Evolutionary conservation across 192 early-diverging fungal species (phyloP).

Genomic region (Coemansia sp.): DNA sequence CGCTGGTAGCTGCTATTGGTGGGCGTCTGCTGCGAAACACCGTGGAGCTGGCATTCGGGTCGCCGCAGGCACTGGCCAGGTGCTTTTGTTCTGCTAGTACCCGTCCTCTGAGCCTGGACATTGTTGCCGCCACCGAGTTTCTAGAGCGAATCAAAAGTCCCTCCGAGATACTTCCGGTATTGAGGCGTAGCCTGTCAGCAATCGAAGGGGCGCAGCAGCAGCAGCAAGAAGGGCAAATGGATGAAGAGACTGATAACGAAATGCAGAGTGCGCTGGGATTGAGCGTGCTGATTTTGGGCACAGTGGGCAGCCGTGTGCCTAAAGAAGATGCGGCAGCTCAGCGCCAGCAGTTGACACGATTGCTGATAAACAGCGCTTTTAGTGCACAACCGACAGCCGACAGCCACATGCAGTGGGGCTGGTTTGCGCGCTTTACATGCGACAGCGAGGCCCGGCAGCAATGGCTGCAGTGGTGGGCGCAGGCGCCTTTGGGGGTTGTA

Average conservation of each 20-base stretch:
- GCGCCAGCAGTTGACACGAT: constrained; percentile 13
- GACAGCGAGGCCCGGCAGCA: constrained; percentile 21
- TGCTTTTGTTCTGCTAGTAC: constrained; percentile 16
- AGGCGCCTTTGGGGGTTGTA: constrained; percentile 21
- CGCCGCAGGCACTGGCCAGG: constrained; percentile 14
- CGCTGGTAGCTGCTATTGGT: constrained; percentile 19
- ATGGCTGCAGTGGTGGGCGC: constrained; percentile 45
- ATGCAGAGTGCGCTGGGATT: constrained; percentile 8
- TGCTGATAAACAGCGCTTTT: constrained; percentile 12
- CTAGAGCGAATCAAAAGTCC: constrained; percentile 4
- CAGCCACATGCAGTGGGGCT: neutral
- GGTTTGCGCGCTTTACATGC: constrained; percentile 28
- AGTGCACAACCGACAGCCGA: neutral
- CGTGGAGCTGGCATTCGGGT: constrained; percentile 16
- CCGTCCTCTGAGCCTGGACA: constrained; percentile 14
- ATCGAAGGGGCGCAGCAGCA: neutral
- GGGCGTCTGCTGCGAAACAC: constrained; percentile 32
- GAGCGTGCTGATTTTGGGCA: constrained; percentile 12
- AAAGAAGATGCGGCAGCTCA: neutral
- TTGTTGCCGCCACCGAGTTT: constrained; percentile 19
- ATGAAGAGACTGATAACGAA: too few relatives aligned
- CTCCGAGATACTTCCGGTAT: neutral
- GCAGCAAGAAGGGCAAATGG: too few relatives aligned
- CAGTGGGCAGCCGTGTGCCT: neutral
- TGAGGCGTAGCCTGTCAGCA: constrained; percentile 10